These are phyloP conservation scores for Trichoderma sp. DNA, from an alignment of 2,329 filamentous ascomycete species.

Conservation along the genomic window DNA sequence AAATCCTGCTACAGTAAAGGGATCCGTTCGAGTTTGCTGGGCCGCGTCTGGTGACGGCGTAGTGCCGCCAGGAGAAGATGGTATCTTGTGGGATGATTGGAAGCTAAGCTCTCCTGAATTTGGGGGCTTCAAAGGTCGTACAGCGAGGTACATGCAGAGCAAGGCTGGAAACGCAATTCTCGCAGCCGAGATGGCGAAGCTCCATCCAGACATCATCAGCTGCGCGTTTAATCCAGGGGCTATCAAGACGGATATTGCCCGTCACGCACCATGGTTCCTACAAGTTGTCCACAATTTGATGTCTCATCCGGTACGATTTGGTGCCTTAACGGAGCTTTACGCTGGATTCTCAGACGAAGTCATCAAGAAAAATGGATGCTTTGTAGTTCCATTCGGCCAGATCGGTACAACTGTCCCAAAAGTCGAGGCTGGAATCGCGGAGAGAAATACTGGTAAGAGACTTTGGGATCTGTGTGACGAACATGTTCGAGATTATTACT, in stretches of 20 bases:
- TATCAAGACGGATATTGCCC: conserved; percentile 1
- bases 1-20: background rate
- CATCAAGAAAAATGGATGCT: background rate
- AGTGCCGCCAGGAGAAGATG: background rate
- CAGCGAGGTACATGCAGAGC: background rate
- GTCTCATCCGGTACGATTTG: background rate
- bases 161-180: background rate
- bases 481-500: background rate
- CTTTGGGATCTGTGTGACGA: background rate
- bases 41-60: background rate
- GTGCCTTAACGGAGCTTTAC: background rate
- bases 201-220: background rate
- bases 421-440: background rate
- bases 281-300: background rate
- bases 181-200: background rate
- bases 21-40: background rate
- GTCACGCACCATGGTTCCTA: background rate
- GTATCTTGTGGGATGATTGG: background rate
- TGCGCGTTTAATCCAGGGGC: background rate
- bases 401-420: background rate
- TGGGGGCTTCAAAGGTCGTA: background rate
- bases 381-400: background rate
- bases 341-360: background rate
- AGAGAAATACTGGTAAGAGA: background rate
- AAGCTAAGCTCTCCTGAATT: background rate